Conservation (phyloP, 768 basidiomycete species). For the Boletus edulis region DNA sequence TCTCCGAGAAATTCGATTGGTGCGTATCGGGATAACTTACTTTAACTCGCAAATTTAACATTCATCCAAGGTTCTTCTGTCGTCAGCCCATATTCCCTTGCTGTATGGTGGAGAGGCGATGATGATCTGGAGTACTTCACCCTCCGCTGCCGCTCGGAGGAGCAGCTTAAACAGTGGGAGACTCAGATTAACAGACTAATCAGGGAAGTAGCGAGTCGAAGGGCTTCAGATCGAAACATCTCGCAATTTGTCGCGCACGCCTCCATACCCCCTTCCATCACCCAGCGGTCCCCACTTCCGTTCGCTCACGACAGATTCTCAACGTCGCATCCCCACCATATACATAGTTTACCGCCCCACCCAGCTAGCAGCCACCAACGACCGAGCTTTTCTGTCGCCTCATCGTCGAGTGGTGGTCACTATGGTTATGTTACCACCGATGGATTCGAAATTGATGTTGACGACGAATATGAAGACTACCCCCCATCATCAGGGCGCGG, state of each 20-base stretch:
- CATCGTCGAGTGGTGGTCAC: conserved; percentile 21
- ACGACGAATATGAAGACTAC: conserved; percentile 79
- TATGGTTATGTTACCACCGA: conserved; percentile 52
- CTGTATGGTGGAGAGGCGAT: conserved; percentile 94
- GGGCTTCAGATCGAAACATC: conserved; percentile 62
- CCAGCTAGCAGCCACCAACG: conserved; percentile 35
- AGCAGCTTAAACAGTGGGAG: conserved; percentile 93
- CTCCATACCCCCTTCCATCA: conserved; percentile 34
- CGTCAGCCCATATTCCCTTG: conserved; percentile 69
- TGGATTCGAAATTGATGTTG: conserved; percentile 70
- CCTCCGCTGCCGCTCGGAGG: conserved; percentile 88
- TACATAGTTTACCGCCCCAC: conserved; percentile 33
- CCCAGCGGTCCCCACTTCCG: conserved; percentile 35
- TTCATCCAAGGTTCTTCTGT: conserved; percentile 41
- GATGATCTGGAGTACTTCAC: conserved; percentile 93
- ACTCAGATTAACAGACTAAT: conserved; percentile 85
- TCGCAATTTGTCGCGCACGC: conserved; percentile 49
- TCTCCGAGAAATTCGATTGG: conserved; percentile 58
- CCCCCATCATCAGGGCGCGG: conserved; percentile 68
- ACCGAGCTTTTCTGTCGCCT: conserved; percentile 30
- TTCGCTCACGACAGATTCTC: conserved; percentile 37
- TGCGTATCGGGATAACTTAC: conserved; percentile 35
- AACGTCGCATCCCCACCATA: conserved; percentile 28
- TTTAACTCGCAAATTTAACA: not conserved
- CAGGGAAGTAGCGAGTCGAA: conserved; percentile 66